These are phyloP conservation scores for Nitzschia sp. DNA, from an alignment of 108 stramenopile genomes.

Conservation along the genomic window DNA sequence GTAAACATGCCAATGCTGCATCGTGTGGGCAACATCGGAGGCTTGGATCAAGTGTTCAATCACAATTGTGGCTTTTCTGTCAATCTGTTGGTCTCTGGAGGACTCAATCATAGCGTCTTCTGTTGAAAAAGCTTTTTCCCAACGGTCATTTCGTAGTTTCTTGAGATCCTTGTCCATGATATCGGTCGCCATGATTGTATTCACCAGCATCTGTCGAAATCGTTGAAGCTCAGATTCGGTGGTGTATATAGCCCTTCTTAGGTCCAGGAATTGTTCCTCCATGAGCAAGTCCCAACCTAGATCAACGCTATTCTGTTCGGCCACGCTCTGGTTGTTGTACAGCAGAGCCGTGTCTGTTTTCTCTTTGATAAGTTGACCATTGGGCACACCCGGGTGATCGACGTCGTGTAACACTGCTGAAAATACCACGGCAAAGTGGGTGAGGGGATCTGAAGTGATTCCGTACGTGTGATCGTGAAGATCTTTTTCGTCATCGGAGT, in stretches of 20 bases:
- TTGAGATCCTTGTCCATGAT: slow-evolving; percentile 24
- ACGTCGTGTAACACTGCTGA: slow-evolving; percentile 56
- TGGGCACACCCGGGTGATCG: slow-evolving; percentile 48
- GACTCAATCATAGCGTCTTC: neutral
- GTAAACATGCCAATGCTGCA: slow-evolving; percentile 30
- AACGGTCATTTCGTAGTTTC: slow-evolving; percentile 3
- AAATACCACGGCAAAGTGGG: slow-evolving; percentile 48
- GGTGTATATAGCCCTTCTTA: neutral
- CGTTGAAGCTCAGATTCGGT: slow-evolving; percentile 6
- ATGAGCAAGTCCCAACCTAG: slow-evolving; percentile 45
- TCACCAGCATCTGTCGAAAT: slow-evolving; percentile 21
- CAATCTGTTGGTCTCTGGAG: neutral
- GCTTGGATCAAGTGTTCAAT: slow-evolving; percentile 29
- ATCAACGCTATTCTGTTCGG: slow-evolving; percentile 49
- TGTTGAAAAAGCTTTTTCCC: slow-evolving; percentile 20
- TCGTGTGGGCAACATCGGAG: slow-evolving; percentile 22
- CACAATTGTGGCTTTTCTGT: slow-evolving; percentile 24
- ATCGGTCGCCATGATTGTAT: slow-evolving; percentile 17
- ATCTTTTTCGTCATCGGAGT: slow-evolving; percentile 2
- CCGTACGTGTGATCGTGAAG: slow-evolving; percentile 28
- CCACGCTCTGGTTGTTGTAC: slow-evolving; percentile 47
- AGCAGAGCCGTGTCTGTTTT: slow-evolving; percentile 18
- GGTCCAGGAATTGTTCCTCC: slow-evolving; percentile 24
- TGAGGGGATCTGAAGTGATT: slow-evolving; percentile 47
- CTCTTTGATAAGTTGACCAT: slow-evolving; percentile 47